phyloP scores from a whole-genome alignment of 306 rosid genomes.

The Prinsepia uniflora region DNA sequence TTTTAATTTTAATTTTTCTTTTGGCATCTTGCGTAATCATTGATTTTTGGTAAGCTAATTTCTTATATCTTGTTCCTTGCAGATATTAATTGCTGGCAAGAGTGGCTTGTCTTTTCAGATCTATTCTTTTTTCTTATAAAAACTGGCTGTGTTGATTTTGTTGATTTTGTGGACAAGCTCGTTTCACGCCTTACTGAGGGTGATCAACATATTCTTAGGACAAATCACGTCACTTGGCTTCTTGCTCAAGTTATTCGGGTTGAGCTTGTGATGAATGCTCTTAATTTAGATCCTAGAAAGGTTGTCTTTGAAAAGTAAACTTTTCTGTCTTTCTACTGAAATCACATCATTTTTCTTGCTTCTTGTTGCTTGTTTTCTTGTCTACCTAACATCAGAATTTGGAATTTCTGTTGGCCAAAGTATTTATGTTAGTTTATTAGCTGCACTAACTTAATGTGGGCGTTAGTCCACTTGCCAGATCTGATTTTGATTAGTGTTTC shows the following conservation, averaged over 20 bases:
- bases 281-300: slow-evolving; percentile 91
- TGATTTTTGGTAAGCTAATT: slow-evolving; percentile 24
- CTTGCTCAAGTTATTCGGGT: slow-evolving; percentile 86
- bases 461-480: slow-evolving; percentile 19
- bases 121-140: slow-evolving; percentile 80
- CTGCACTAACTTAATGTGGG: slow-evolving; percentile 5
- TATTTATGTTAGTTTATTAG: slow-evolving; percentile 1
- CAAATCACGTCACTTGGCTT: slow-evolving; percentile 96
- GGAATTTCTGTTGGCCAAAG: slow-evolving; percentile 15
- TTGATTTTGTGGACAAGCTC: slow-evolving; percentile 92
- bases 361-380: slow-evolving; percentile 15
- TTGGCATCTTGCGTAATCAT: slow-evolving; percentile 15
- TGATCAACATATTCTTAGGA: slow-evolving; percentile 71
- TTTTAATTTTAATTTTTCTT: background rate
- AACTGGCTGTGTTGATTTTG: slow-evolving; percentile 94
- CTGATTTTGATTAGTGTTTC: slow-evolving; percentile 27
- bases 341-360: slow-evolving; percentile 13
- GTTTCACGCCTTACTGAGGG: slow-evolving; percentile 78
- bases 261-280: slow-evolving; percentile 88
- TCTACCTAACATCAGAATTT: background rate
- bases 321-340: slow-evolving; percentile 4
- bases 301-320: slow-evolving; percentile 42
- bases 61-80: slow-evolving; percentile 45
- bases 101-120: slow-evolving; percentile 95
- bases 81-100: slow-evolving; percentile 99